Evolutionary conservation across 805 yeast species (phyloP).

Genomic region (Lachancea mirantina): DNA sequence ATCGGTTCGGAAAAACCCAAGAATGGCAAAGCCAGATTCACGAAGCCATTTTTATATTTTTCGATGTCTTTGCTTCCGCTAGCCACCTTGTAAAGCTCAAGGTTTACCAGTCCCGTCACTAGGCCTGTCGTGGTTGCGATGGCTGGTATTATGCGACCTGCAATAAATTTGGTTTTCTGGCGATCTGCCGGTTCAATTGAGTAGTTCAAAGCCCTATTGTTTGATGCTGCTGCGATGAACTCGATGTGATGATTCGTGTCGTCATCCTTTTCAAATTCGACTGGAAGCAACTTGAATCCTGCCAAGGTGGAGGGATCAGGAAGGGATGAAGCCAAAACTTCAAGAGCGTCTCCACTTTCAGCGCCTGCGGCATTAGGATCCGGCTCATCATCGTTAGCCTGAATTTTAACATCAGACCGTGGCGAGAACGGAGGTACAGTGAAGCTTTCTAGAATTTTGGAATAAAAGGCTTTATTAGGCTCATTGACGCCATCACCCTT

Average conservation of each 20-base stretch:
- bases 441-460: constrained; percentile 44
- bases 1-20: constrained; percentile 96
- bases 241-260: constrained; percentile 95
- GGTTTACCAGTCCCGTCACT: constrained; percentile 89
- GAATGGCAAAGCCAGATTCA: constrained; percentile 89
- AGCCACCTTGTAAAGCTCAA: constrained; percentile 86
- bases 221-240: constrained; percentile 92
- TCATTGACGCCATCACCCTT: constrained; percentile 62
- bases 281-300: constrained; percentile 81
- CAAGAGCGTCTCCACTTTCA: constrained; percentile 57
- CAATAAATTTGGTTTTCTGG: constrained; percentile 89
- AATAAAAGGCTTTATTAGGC: constrained; percentile 42
- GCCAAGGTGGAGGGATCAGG: constrained; percentile 87
- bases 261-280: constrained; percentile 96
- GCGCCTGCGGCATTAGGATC: constrained; percentile 60
- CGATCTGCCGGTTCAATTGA: constrained; percentile 83
- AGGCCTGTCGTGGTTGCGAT: constrained; percentile 98
- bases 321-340: constrained; percentile 61
- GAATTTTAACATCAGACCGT: constrained; percentile 66
- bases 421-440: constrained; percentile 66
- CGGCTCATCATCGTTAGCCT: constrained; percentile 79
- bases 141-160: constrained; percentile 97
- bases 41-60: constrained; percentile 85
- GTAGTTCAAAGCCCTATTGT: constrained; percentile 90
- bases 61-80: constrained; percentile 71